phyloP scores from a whole-genome alignment of 192 early-diverging fungal genomes.

The Mortierella antarctica region DNA sequence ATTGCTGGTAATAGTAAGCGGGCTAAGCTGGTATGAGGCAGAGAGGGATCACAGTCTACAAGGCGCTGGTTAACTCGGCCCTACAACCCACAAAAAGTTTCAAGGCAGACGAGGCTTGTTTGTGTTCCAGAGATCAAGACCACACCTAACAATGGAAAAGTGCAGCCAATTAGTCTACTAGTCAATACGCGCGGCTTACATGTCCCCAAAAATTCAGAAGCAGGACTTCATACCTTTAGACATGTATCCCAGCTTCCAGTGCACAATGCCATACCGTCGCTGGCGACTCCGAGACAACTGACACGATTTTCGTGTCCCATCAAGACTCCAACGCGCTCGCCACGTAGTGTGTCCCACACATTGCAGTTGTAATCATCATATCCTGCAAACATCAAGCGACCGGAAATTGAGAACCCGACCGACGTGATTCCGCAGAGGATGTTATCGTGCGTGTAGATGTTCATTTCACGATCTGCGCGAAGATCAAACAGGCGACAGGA shows the following conservation, averaged over 20 bases:
- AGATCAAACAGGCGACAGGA: slow-evolving; percentile 98
- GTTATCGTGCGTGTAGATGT: slow-evolving; percentile 98
- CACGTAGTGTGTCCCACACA: slow-evolving; percentile 99
- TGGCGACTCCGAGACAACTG: slow-evolving; percentile 94
- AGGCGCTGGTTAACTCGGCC: no score
- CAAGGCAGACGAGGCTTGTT: background rate
- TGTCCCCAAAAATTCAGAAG: background rate
- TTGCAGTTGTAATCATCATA: slow-evolving; percentile 99
- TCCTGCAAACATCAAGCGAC: slow-evolving; percentile 96
- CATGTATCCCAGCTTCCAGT: slow-evolving; percentile 99
- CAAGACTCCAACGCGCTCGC: slow-evolving; percentile 92
- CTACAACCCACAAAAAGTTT: no score
- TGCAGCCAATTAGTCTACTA: background rate
- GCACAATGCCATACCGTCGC: slow-evolving; percentile 98
- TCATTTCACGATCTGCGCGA: slow-evolving; percentile 97
- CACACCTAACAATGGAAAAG: slow-evolving; percentile 12
- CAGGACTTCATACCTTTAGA: slow-evolving; percentile 83
- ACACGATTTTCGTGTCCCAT: slow-evolving; percentile 97
- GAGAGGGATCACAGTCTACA: no score
- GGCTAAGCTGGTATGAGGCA: no score
- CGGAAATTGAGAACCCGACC: slow-evolving; percentile 96
- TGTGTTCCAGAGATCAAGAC: background rate
- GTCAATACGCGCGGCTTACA: background rate
- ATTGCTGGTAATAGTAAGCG: no score
- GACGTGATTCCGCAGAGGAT: slow-evolving; percentile 99